These are phyloP conservation scores for Colletotrichum lentis DNA, from an alignment of 2,329 filamentous ascomycete species.

Conservation along the genomic window DNA sequence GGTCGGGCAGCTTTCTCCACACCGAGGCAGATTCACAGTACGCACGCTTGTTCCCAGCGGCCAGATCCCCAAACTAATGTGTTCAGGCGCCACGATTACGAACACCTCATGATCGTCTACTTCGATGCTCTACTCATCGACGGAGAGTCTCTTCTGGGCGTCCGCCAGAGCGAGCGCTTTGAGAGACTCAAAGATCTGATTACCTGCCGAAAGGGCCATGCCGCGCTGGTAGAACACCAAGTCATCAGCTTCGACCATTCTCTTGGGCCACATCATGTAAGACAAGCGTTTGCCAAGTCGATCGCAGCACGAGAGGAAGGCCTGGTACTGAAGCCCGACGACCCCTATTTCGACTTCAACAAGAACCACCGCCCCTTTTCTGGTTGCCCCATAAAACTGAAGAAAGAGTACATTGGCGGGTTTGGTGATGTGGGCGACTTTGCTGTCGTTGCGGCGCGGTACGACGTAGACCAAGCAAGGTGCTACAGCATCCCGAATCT, in stretches of 20 bases:
- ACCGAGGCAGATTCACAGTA: conserved; percentile 74
- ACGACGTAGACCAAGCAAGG: conserved; percentile 69
- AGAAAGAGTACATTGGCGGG: conserved; percentile 81
- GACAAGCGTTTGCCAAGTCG: conserved; percentile 71
- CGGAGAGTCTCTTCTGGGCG: conserved; percentile 58
- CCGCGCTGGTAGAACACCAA: conserved; percentile 72
- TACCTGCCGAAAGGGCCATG: conserved; percentile 63
- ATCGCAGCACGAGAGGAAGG: conserved; percentile 77
- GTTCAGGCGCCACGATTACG: conserved; percentile 56
- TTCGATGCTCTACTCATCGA: conserved; percentile 66
- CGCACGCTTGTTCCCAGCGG: conserved; percentile 42
- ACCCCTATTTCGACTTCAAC: conserved; percentile 75
- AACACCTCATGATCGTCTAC: conserved; percentile 70
- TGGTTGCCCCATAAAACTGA: conserved; percentile 78
- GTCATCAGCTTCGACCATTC: conserved; percentile 70
- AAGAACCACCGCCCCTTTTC: conserved; percentile 48
- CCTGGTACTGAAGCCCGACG: conserved; percentile 80
- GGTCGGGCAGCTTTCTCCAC: conserved; percentile 75
- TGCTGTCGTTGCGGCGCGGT: conserved; percentile 78
- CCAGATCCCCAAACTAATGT: conserved; percentile 37
- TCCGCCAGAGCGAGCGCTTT: conserved; percentile 67
- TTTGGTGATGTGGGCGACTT: conserved; percentile 88
- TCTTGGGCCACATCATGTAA: conserved; percentile 62
- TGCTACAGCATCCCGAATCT: conserved; percentile 62
- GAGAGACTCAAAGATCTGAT: conserved; percentile 66